A percentile compares a stretch with the other conserved stretches of the same genome.
Conservation (phyloP, 176 grass and related monocot genomes). For the Alopecurus myosuroides region DNA sequence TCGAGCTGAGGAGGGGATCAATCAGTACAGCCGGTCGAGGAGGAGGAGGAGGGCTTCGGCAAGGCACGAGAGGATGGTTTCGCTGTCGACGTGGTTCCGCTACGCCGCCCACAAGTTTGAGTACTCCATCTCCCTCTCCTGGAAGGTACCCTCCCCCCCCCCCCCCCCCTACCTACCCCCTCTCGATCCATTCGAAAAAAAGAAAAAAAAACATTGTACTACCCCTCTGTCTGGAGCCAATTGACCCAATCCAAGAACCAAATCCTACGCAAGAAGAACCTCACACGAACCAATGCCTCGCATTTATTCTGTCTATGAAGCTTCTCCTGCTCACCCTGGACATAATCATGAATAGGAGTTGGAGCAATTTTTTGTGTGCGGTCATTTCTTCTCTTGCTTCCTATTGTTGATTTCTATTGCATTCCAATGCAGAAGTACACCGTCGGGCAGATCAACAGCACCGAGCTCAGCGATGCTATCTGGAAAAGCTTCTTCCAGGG, state of each 20-base stretch:
- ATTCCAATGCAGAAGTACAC: constrained; percentile 69
- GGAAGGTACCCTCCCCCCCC: constrained; percentile 42
- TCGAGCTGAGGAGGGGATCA: background rate
- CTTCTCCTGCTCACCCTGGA: background rate
- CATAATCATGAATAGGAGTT: background rate
- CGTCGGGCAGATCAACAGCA: constrained; percentile 72
- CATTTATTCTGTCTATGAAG: background rate
- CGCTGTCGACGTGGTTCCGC: constrained; percentile 80
- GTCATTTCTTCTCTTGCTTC: background rate
- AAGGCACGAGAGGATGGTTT: constrained; percentile 42
- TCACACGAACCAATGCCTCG: background rate
- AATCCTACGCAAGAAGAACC: background rate
- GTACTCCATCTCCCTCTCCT: constrained; percentile 70
- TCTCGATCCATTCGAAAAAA: constrained; percentile 20
- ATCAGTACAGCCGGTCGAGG: background rate
- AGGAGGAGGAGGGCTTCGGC: background rate
- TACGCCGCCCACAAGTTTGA: constrained; percentile 87
- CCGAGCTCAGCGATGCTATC: constrained; percentile 53
- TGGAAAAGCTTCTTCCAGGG: constrained; percentile 83
- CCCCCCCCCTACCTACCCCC: background rate
- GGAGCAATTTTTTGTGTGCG: background rate
- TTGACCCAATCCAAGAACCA: background rate
- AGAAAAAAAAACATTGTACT: too few relatives aligned
- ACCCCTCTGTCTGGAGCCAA: background rate
- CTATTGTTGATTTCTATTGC: background rate